Base-by-base conservation (phyloP, 352 stramenopile species). In the Albugo candida region DNA sequence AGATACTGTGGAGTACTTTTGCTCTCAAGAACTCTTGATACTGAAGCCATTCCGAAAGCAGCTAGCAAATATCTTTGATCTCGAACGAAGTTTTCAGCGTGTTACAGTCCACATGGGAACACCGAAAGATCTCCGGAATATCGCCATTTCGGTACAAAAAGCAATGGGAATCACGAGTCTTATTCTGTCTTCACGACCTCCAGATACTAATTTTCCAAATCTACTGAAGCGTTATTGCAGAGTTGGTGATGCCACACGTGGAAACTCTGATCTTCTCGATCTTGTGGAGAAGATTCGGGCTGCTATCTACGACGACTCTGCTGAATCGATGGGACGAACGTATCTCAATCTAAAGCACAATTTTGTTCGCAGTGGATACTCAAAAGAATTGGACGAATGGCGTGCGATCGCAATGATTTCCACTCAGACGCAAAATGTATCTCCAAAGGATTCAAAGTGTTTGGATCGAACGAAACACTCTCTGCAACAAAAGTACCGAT, bases 61-160 rank as follows among this genome's bases (percentile, higher is more conserved):
- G 31, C 57, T 82, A 13, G 45, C 41, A 13, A 58, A 83, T 12
- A 58, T 83, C 0, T 80, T 71, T 40, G 74, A 86, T 53, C 66
- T 86, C 55, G 74, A 86, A 41, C 56, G 74, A 4, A 83, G 70
- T 35, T 49, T 86, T 4, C 70, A 81, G 52, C 67, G 74, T 5
- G 49, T 83, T n/a, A 72, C 67, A 2, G 63, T 76, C 21, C 55
- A 66, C 10, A 56, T 63, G 0, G 74, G 67, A 11, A 83, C 70
- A 1, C 74, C 74, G 1, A 83, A 80, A 41, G 69, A 86, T 49
- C 53, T 86, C 0, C 75, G 79, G 36, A 80, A 75, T 47, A 67
- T 83, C 21, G 67, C 68, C 11, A 53, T 59, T 27, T 80, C 68
- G 0, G 67, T 83, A 14, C 46, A 58, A n/a, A 63, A 81, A 53